A percentile compares a stretch with the other conserved stretches of the same genome.
phyloP scores from a whole-genome alignment of 176 grass and related monocot species.

The Oryza meridionalis region DNA sequence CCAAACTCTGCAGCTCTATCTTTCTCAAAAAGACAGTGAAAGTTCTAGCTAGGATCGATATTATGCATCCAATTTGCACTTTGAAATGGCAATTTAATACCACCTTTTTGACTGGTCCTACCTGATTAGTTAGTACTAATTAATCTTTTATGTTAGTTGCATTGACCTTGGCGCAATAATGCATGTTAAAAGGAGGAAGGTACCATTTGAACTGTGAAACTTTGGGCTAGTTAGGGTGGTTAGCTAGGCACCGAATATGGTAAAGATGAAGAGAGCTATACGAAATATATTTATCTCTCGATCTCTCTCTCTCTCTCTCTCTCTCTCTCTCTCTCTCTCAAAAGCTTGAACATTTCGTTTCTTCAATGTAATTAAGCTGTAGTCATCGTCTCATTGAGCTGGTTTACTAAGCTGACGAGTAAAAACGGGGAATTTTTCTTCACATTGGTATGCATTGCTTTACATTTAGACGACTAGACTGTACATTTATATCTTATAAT shows the following conservation, averaged over 20 bases:
- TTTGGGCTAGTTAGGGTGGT: background rate
- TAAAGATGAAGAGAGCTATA: background rate
- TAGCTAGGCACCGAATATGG: conserved; percentile 2
- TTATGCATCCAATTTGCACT: conserved; percentile 32
- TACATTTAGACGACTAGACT: background rate
- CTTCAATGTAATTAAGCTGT: background rate
- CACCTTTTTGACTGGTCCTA: conserved; percentile 43
- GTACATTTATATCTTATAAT: no score
- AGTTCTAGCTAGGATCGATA: background rate
- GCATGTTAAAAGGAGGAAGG: background rate
- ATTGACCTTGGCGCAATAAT: conserved; percentile 22
- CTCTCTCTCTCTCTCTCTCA: background rate
- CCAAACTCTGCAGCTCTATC: conserved; percentile 25
- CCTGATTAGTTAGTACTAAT: conserved; percentile 11
- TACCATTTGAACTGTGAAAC: conserved; percentile 20
- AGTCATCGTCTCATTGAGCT: background rate
- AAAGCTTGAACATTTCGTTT: background rate
- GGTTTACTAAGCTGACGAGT: background rate
- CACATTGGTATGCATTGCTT: background rate
- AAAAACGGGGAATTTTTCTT: background rate
- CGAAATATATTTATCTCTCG: background rate
- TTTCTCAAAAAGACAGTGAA: conserved; percentile 33
- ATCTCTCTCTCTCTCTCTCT: no score
- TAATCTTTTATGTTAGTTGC: conserved; percentile 27
- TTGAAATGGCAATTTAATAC: conserved; percentile 24